Conservation (phyloP, 1,284 basidiomycete species). For the Inonotus hispidus region DNA sequence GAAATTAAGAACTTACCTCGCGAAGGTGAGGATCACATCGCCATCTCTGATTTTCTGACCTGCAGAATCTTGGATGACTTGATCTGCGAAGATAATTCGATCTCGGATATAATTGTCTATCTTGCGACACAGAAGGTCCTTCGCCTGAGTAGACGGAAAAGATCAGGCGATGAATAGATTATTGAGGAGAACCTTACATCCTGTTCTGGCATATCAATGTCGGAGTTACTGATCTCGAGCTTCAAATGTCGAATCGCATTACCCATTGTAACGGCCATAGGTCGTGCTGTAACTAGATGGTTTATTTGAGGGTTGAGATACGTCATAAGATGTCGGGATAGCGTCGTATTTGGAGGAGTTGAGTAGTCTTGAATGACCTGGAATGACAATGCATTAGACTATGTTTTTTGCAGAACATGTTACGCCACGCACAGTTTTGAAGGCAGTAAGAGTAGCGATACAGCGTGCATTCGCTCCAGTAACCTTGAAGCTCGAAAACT, state of each 20-base stretch:
- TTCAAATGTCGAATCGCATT: conserved; percentile 95
- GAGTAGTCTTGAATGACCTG: conserved; percentile 86
- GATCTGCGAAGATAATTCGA: conserved; percentile 88
- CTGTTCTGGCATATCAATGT: conserved; percentile 89
- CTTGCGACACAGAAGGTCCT: conserved; percentile 75
- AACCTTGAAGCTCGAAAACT: conserved; percentile 83
- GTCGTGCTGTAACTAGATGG: conserved; percentile 80
- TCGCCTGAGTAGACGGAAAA: conserved; percentile 55
- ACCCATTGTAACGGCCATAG: conserved; percentile 94
- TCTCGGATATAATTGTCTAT: conserved; percentile 95
- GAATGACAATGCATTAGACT: conserved; percentile 3
- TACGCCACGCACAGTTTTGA: conserved; percentile 63
- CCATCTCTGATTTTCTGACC: conserved; percentile 92
- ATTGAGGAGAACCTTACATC: conserved; percentile 51
- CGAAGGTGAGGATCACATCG: conserved; percentile 91
- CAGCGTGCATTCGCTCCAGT: conserved; percentile 85
- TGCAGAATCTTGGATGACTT: conserved; percentile 88
- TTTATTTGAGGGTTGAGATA: conserved; percentile 89
- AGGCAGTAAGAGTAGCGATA: conserved; percentile 79
- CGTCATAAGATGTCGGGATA: conserved; percentile 83
- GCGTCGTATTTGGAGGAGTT: conserved; percentile 76
- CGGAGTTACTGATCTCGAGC: conserved; percentile 89
- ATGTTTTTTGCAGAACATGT: conserved; percentile 14
- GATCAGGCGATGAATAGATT: conserved; percentile 4
- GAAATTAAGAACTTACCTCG: conserved; percentile 49